Evolutionary conservation across 2,329 filamentous ascomycete genomes (phyloP), one percentile per base, ranked within the genome.

Genomic region (Curvularia lunata): DNA sequence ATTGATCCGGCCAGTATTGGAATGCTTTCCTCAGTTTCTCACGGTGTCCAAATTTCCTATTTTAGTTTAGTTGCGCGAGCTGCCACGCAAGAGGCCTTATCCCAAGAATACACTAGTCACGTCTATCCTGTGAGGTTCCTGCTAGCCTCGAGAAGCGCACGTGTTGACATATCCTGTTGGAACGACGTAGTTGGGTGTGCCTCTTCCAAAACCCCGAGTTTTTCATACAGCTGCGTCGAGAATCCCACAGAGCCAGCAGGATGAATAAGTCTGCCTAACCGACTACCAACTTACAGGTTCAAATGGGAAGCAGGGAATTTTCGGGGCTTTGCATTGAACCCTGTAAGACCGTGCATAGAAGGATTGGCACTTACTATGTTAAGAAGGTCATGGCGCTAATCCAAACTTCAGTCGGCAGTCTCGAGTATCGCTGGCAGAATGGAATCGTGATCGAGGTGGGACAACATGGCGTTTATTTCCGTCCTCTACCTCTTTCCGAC

Each of bases 361-460:
- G 53, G 41, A 56, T 56, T 37, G 4, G 50, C 32, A 43, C 53
- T 56, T 56, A 32, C 50, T 30, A 18, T 28, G 40, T 18, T 21
- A 19, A 28, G 37, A 19, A 52, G 12, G n/a, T 46, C 48, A 42
- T 25, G 23, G 40, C 48, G 40, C 53, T 41, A 46, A 56, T 56
- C 25, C 13, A 23, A 10, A 48, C 27, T 30, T 13, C 40, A 43
- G 32, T 25, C 30, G 12, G 23, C 23, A 16, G 40, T 37, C 42
- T 21, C 48, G 23, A 46, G 42, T 40, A 10, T 28, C 12, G 23
- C n/a, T 34, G 25, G 16, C 25, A 41, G 18, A 25, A 38, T 27
- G n/a, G 30, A 18, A 46, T 30, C 48, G 40, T 41, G 30, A 46
- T 30, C 40, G 23, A 43, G 21, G n/a, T 43, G 34, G 27, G 41